phyloP scores from a whole-genome alignment of 2,329 filamentous ascomycete species.

The Talaromyces amestolkiae region DNA sequence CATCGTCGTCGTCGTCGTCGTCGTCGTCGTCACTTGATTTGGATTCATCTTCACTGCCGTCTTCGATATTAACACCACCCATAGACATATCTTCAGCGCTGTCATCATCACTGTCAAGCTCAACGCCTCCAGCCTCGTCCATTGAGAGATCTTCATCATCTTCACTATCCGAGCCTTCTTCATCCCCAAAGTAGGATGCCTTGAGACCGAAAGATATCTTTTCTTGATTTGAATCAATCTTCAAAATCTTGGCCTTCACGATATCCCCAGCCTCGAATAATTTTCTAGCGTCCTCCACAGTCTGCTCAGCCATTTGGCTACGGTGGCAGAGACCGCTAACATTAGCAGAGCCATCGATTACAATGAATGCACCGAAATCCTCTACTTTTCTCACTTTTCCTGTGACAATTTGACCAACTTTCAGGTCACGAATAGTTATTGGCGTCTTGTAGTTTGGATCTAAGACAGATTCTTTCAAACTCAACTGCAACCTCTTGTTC shows the following conservation, averaged over 20 bases:
- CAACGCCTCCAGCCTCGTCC: slow-evolving; percentile 23
- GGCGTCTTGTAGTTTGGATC: slow-evolving; percentile 74
- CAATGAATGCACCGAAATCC: slow-evolving; percentile 91
- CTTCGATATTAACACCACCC: slow-evolving; percentile 47
- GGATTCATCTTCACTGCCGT: slow-evolving; percentile 38
- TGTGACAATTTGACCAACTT: slow-evolving; percentile 76
- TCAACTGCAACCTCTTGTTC: slow-evolving; percentile 75
- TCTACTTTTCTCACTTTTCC: slow-evolving; percentile 92
- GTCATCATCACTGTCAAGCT: slow-evolving; percentile 38
- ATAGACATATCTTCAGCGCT: slow-evolving; percentile 37
- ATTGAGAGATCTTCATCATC: slow-evolving; percentile 44
- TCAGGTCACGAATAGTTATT: slow-evolving; percentile 72
- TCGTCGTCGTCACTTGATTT: slow-evolving; percentile 49
- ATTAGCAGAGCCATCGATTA: slow-evolving; percentile 81
- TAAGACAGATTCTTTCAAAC: slow-evolving; percentile 78
- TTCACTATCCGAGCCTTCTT: slow-evolving; percentile 43
- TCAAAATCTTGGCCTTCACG: slow-evolving; percentile 89
- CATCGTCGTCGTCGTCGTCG: slow-evolving; percentile 42
- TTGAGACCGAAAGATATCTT: slow-evolving; percentile 89
- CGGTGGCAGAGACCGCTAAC: slow-evolving; percentile 91
- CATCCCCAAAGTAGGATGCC: slow-evolving; percentile 77
- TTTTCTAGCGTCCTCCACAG: slow-evolving; percentile 79
- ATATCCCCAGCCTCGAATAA: slow-evolving; percentile 85
- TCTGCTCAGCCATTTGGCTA: slow-evolving; percentile 83
- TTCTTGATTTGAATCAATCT: slow-evolving; percentile 70